A percentile compares a stretch with the other conserved stretches of the same genome.
phyloP scores from a whole-genome alignment of 306 rosid species.

The Trichosanthes cucumerina region DNA sequence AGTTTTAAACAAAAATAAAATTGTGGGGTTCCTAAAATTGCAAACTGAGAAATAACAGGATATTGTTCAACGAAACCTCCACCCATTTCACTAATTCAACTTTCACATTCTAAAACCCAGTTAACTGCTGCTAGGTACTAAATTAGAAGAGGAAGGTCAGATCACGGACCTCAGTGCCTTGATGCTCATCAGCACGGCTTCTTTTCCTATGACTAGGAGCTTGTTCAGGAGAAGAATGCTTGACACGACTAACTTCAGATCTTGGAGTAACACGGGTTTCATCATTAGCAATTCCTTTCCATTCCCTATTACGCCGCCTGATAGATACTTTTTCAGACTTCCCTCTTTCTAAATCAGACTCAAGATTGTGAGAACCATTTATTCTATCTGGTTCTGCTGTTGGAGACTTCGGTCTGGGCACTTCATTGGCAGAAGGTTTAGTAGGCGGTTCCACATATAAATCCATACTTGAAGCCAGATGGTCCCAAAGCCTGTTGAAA shows the following conservation, averaged over 20 bases:
- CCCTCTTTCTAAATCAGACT: slow-evolving; percentile 41
- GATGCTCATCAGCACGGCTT: slow-evolving; percentile 49
- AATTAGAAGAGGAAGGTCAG: not conserved
- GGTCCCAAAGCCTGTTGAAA: slow-evolving; percentile 88
- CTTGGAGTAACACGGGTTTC: slow-evolving; percentile 57
- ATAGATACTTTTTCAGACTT: not conserved
- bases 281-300: slow-evolving; percentile 62
- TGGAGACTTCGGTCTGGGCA: slow-evolving; percentile 28
- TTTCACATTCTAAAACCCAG: not conserved
- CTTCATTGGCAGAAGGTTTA: slow-evolving; percentile 34
- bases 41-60: not conserved
- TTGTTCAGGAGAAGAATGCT: slow-evolving; percentile 38
- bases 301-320: slow-evolving; percentile 27
- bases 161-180: slow-evolving; percentile 34
- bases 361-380: slow-evolving; percentile 25
- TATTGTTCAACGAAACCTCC: not conserved
- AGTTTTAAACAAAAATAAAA: not conserved
- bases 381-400: slow-evolving; percentile 31
- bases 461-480: slow-evolving; percentile 51
- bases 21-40: not conserved
- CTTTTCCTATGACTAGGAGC: slow-evolving; percentile 54
- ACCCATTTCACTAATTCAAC: not conserved
- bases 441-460: slow-evolving; percentile 38
- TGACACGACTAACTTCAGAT: slow-evolving; percentile 35
- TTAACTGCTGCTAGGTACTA: not conserved